These are phyloP conservation scores for Trametes pubescens DNA, from an alignment of 1,284 basidiomycete genomes.

Conservation along the genomic window DNA sequence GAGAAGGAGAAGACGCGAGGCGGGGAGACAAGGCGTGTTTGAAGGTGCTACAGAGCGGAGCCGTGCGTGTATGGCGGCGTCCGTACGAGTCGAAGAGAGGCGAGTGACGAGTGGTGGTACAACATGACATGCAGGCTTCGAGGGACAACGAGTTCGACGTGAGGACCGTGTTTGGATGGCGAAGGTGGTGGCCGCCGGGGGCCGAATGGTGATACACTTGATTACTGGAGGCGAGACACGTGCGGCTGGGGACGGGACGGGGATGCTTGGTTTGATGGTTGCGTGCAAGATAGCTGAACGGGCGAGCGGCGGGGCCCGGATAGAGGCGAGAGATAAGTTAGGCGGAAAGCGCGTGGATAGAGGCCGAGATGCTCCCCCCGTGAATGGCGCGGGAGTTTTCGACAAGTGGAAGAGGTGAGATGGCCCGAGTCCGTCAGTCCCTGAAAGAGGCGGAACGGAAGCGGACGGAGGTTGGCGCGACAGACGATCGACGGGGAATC, in stretches of 20 bases:
- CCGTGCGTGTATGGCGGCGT: slow-evolving; percentile 5
- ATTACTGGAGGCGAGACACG: not conserved
- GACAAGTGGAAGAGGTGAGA: not conserved
- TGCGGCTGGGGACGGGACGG: not conserved
- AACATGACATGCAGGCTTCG: slow-evolving; percentile 8
- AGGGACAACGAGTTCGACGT: slow-evolving; percentile 6
- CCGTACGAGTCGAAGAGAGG: not conserved
- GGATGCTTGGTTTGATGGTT: not conserved
- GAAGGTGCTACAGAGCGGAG: not conserved
- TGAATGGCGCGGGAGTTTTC: not conserved
- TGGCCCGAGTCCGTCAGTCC: not conserved
- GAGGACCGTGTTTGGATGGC: not conserved
- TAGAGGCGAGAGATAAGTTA: slow-evolving; percentile 17
- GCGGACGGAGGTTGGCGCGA: no score
- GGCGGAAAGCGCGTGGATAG: not conserved
- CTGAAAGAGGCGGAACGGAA: not conserved
- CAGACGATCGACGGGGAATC: no score
- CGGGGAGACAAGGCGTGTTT: not conserved
- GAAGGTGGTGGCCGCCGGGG: not conserved
- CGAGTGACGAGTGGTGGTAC: slow-evolving; percentile 6
- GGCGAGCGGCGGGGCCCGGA: not conserved
- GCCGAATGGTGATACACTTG: slow-evolving; percentile 2
- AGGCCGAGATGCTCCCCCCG: not conserved
- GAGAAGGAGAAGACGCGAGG: not conserved
- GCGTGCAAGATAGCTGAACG: not conserved